These are phyloP conservation scores for Xylaria bambusicola DNA, from an alignment of 495 filamentous ascomycete species.

Conservation along the genomic window DNA sequence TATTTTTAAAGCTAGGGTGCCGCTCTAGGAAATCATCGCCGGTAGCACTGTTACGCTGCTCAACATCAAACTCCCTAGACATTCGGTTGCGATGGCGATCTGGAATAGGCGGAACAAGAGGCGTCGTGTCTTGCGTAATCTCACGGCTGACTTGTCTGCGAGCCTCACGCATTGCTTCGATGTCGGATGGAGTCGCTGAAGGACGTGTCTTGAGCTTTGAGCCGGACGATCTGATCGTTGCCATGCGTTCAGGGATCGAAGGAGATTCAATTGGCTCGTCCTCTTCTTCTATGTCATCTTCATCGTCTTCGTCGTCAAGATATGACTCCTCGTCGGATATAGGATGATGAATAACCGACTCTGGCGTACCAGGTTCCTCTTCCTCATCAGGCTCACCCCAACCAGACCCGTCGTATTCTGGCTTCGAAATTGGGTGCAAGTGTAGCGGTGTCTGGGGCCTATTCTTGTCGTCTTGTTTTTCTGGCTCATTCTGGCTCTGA, in stretches of 20 bases:
- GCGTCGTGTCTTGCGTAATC: conserved; percentile 51
- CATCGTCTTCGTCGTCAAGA: conserved; percentile 26
- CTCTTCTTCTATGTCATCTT: conserved; percentile 25
- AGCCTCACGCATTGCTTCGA: conserved; percentile 83
- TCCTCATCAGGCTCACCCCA: conserved; percentile 54
- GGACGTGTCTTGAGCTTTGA: conserved; percentile 87
- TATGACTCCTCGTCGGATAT: conserved; percentile 48
- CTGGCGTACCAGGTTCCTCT: conserved; percentile 74
- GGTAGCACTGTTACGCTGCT: conserved; percentile 24
- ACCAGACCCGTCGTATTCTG: conserved; percentile 57
- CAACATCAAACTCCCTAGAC: conserved; percentile 45
- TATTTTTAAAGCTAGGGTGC: conserved; percentile 60
- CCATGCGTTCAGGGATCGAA: conserved; percentile 75
- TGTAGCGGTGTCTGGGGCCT: conserved; percentile 71
- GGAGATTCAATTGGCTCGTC: conserved; percentile 52
- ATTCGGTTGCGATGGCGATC: conserved; percentile 57
- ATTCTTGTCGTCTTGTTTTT: conserved; percentile 40
- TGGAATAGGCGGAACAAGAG: conserved; percentile 63
- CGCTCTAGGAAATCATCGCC: conserved; percentile 46
- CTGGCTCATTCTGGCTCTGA: conserved; percentile 48
- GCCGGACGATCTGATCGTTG: conserved; percentile 85
- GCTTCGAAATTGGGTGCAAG: conserved; percentile 54
- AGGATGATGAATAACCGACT: conserved; percentile 90
- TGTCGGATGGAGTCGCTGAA: conserved; percentile 81
- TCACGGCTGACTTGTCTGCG: conserved; percentile 81